Base-by-base conservation (phyloP, 2,329 filamentous ascomycete species). In the Stachybotrys echinatus region DNA sequence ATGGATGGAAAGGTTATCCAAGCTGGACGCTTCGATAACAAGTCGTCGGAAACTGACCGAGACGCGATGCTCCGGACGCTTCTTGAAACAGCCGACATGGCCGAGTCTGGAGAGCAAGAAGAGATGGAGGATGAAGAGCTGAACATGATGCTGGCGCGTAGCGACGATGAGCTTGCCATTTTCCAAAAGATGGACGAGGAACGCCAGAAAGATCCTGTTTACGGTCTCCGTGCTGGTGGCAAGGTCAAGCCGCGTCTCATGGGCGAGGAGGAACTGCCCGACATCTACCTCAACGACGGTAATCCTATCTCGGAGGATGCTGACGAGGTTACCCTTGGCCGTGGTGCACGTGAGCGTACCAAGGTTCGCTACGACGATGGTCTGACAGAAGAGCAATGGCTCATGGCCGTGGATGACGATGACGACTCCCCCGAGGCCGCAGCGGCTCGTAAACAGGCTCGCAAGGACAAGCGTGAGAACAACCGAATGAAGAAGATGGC, bases 1-100 rank as follows among this genome's bases (percentile, higher is more conserved):
- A 96, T 99, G 88, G 94, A 99, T 65, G 92, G 94, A 74, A 99
- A 99, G 71, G 92, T 99, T 65, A 99, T 99, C 60, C 94, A 99
- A 67, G 94, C 94, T 52, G 94, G 94, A 84, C 95, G 95, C 66
- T 99, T 99, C 74, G 94, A 99, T 61, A 97, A 99, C 75, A 99
- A 97, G 66, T 99, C 94, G 2, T 97, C 94, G 1, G 94, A 96
- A 67, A 95, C 95, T 49, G 94, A 99, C 70, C 89, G 94, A 77
- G 94, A 99, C 64, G 92, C 94, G 42, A 92, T 99, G 83, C 76
- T 99, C 59, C 85, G 94, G 61, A 95, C 95, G 45, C 83, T 99
- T 63, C 77, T 99, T 53, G 94, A 99, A 67, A 87, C 87, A 52
- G 84, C 92, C 7, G 87, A 88, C 50, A 76, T 84, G 72, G 78